Evolutionary conservation across 208 protist species (phyloP).

Genomic region (Kentomonas sorsogonicus): DNA sequence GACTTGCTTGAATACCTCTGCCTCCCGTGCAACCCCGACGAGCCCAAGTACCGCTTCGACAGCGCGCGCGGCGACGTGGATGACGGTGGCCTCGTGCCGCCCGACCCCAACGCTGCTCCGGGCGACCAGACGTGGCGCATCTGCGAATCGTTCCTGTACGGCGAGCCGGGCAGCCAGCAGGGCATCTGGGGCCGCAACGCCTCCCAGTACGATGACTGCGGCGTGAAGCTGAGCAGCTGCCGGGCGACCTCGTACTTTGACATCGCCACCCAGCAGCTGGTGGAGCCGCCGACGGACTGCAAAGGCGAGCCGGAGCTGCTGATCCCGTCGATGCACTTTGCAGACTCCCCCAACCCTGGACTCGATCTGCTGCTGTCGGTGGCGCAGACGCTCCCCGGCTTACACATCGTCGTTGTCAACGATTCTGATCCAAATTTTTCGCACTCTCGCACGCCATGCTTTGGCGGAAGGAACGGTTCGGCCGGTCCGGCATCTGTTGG

Average conservation of each 20-base stretch:
- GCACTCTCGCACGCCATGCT: slow-evolving; percentile 35
- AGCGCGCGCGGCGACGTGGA: slow-evolving; percentile 32
- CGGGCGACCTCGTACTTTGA: slow-evolving; percentile 29
- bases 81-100: slow-evolving; percentile 35
- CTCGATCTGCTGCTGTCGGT: slow-evolving; percentile 22
- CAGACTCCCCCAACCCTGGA: slow-evolving; percentile 17
- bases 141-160: slow-evolving; percentile 50
- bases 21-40: slow-evolving; percentile 36
- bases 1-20: slow-evolving; percentile 36
- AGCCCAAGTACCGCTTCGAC: slow-evolving; percentile 44
- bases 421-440: slow-evolving; percentile 29
- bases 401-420: slow-evolving; percentile 44
- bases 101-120: slow-evolving; percentile 15
- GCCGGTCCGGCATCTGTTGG: not conserved
- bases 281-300: slow-evolving; percentile 13
- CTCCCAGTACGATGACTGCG: slow-evolving; percentile 33
- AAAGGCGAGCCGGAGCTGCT: slow-evolving; percentile 21
- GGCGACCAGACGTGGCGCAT: slow-evolving; percentile 47
- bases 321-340: slow-evolving; percentile 29
- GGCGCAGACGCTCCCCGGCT: slow-evolving; percentile 31
- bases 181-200: slow-evolving; percentile 32
- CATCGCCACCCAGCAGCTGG: slow-evolving; percentile 15
- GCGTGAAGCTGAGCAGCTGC: slow-evolving; percentile 29
- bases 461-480: slow-evolving; percentile 23
- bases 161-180: slow-evolving; percentile 8